Conservation (phyloP, 1,139 yeast genomes). For the Hyphopichia pseudoburtonii region DNA sequence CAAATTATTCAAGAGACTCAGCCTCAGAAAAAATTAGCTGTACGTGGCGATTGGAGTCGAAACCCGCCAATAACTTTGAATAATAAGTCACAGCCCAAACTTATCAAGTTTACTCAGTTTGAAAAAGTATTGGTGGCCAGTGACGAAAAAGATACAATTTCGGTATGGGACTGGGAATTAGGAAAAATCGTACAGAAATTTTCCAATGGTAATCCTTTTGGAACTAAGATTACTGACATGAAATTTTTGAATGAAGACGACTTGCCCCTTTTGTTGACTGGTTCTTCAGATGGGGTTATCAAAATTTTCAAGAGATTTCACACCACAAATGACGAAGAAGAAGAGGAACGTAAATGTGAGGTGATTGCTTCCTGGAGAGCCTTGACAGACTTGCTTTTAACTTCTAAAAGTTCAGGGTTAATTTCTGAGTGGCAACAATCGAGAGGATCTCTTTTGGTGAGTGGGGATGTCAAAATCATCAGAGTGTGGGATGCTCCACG, state of each 20-base stretch:
- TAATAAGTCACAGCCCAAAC: slow-evolving; percentile 76
- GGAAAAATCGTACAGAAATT: slow-evolving; percentile 61
- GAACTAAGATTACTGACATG: slow-evolving; percentile 84
- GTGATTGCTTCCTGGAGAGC: slow-evolving; percentile 93
- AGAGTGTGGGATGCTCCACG: slow-evolving; percentile 97
- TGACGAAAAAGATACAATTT: slow-evolving; percentile 80
- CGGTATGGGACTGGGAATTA: slow-evolving; percentile 87
- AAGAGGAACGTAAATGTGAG: slow-evolving; percentile 42
- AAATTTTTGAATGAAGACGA: slow-evolving; percentile 92
- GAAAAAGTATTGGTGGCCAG: slow-evolving; percentile 80
- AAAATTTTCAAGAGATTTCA: slow-evolving; percentile 81
- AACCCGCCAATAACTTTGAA: slow-evolving; percentile 56
- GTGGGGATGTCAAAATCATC: slow-evolving; percentile 93
- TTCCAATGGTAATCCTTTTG: slow-evolving; percentile 82
- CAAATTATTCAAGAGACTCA: slow-evolving; percentile 84
- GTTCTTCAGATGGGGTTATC: slow-evolving; percentile 92
- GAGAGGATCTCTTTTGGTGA: slow-evolving; percentile 84
- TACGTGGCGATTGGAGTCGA: slow-evolving; percentile 84
- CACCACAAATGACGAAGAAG: slow-evolving; percentile 33
- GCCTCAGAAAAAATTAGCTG: slow-evolving; percentile 79
- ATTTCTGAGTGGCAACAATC: slow-evolving; percentile 97
- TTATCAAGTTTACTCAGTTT: slow-evolving; percentile 82
- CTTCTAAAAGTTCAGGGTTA: slow-evolving; percentile 81
- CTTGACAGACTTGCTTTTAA: slow-evolving; percentile 74
- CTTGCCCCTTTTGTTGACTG: slow-evolving; percentile 76